Evolutionary conservation across 805 yeast genomes (phyloP).

Genomic region (Diddensiella santjacobensis): DNA sequence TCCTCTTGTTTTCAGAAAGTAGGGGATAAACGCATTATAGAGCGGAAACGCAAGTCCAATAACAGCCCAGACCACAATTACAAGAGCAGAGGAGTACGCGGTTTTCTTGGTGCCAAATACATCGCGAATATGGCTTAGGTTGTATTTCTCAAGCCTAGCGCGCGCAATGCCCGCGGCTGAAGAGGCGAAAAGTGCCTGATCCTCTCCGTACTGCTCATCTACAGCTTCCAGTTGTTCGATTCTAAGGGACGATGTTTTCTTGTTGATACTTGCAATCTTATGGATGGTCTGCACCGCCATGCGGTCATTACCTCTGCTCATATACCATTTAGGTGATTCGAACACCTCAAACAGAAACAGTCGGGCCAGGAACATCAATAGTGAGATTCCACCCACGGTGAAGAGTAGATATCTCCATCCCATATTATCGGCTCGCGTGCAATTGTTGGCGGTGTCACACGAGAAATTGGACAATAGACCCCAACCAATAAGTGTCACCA

Average conservation of each 20-base stretch:
- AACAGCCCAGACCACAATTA: conserved; percentile 50
- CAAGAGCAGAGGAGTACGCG: conserved; percentile 43
- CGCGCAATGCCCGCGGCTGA: conserved; percentile 21
- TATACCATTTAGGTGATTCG: conserved; percentile 53
- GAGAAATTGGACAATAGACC: conserved; percentile 50
- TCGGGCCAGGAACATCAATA: conserved; percentile 45
- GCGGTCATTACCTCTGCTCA: conserved; percentile 49
- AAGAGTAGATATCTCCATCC: conserved; percentile 61
- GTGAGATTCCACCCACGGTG: conserved; percentile 50
- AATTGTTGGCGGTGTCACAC: conserved; percentile 40
- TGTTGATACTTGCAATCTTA: conserved; percentile 46
- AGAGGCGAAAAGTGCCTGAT: conserved; percentile 19
- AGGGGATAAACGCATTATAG: conserved; percentile 51
- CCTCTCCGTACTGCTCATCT: conserved; percentile 33
- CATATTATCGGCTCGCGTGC: conserved; percentile 45
- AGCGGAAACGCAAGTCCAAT: conserved; percentile 55
- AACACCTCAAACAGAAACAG: conserved; percentile 41
- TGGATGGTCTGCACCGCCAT: conserved; percentile 44
- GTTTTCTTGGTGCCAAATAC: conserved; percentile 45
- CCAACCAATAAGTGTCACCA: conserved; percentile 50
- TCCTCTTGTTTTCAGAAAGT: conserved; percentile 46
- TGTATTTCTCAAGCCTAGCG: conserved; percentile 11
- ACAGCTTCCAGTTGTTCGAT: conserved; percentile 44
- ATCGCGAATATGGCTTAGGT: conserved; percentile 38
- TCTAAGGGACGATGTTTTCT: conserved; percentile 40